A percentile compares a stretch with the other conserved stretches of the same genome.
These are phyloP conservation scores for Erodium trifolium DNA, from an alignment of 441 rosid genomes.

Conservation along the genomic window DNA sequence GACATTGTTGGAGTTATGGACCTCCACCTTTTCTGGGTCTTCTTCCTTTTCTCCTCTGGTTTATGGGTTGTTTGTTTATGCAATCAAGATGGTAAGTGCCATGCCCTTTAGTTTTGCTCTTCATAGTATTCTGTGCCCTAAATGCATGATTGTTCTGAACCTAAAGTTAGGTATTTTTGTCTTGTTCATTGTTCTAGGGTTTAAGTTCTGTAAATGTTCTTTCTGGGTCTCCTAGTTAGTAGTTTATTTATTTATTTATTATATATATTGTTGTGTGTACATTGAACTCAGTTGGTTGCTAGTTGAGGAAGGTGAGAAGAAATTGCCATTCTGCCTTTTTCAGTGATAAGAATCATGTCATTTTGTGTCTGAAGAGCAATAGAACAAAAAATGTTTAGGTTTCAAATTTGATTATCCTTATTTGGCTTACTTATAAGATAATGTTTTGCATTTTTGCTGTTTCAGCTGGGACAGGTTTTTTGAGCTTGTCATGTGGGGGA, in stretches of 20 bases:
- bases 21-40: slow-evolving; percentile 31
- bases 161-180: not conserved
- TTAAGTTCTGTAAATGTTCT: not conserved
- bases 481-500: slow-evolving; percentile 82
- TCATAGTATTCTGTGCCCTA: not conserved
- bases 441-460: not conserved
- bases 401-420: not conserved
- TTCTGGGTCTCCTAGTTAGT: not conserved
- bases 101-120: not conserved
- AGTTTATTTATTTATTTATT: too few relatives aligned
- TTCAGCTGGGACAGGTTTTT: slow-evolving; percentile 50
- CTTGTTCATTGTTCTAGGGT: not conserved
- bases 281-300: too few relatives aligned
- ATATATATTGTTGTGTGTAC: too few relatives aligned
- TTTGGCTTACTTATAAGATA: not conserved
- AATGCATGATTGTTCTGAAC: slow-evolving; percentile 1
- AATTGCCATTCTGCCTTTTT: too few relatives aligned
- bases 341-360: not conserved
- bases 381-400: not conserved
- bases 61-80: slow-evolving; percentile 36
- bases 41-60: slow-evolving; percentile 27
- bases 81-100: slow-evolving; percentile 50
- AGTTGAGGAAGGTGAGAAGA: too few relatives aligned
- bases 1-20: slow-evolving; percentile 30
- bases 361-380: not conserved